Percentiles rank a stretch among this genome's conserved stretches.
These are phyloP conservation scores for Oehlia diaphana DNA, from an alignment of 192 early-diverging fungal genomes.

Conservation along the genomic window DNA sequence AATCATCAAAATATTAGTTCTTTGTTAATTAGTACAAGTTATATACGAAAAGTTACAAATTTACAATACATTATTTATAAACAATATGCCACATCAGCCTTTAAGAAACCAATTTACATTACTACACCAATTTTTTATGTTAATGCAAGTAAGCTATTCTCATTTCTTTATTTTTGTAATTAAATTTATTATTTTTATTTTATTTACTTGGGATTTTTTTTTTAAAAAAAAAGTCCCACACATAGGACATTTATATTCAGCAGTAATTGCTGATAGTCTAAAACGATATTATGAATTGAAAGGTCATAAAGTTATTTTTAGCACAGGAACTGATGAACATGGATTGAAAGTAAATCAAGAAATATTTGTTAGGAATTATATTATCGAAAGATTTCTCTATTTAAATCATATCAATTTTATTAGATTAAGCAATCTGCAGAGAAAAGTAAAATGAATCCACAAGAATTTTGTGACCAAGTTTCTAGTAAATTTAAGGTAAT, in stretches of 20 bases:
- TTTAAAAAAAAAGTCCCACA: slow-evolving; percentile 65
- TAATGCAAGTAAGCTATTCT: slow-evolving; percentile 59
- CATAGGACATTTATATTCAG: slow-evolving; percentile 92
- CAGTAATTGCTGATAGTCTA: slow-evolving; percentile 82
- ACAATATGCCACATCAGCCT: neutral
- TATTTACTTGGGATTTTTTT: neutral
- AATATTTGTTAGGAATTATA: neutral
- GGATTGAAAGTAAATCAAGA: slow-evolving; percentile 75
- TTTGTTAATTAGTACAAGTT: neutral
- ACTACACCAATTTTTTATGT: slow-evolving; percentile 93
- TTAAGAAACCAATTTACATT: slow-evolving; percentile 60
- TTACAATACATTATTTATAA: neutral
- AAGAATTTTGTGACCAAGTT: slow-evolving; percentile 78
- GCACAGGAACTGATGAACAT: slow-evolving; percentile 94
- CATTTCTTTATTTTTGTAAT: neutral
- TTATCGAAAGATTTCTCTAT: neutral
- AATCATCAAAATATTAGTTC: neutral
- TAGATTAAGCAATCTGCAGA: slow-evolving; percentile 91
- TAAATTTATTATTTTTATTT: neutral
- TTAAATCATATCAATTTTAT: neutral
- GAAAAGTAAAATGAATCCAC: slow-evolving; percentile 53
- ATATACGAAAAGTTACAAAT: neutral
- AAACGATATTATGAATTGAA: slow-evolving; percentile 73
- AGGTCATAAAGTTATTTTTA: slow-evolving; percentile 57
- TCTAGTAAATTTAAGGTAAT: slow-evolving; percentile 56